A percentile compares a stretch with the other conserved stretches of the same genome.
Conservation (phyloP, 371 early-diverging fungal species). For the Mucor mucedo region DNA sequence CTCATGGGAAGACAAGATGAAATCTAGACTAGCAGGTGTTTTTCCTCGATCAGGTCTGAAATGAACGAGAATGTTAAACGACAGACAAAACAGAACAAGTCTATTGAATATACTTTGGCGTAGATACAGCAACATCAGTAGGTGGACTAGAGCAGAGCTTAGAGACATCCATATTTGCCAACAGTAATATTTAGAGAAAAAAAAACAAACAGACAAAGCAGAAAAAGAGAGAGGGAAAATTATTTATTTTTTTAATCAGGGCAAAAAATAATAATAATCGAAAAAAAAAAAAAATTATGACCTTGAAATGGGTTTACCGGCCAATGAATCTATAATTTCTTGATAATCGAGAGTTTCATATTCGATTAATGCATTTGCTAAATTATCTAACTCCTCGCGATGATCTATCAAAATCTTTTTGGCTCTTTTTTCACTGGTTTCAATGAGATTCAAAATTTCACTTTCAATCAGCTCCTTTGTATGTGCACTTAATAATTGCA, state of each 20-base stretch:
- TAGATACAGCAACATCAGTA: not conserved
- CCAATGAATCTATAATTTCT: slow-evolving; percentile 82
- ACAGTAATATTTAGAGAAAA: not conserved
- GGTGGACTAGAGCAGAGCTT: not conserved
- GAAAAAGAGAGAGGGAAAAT: not conserved
- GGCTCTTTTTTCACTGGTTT: slow-evolving; percentile 69
- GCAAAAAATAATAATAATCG: too few relatives aligned
- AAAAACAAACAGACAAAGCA: not conserved
- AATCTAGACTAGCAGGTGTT: slow-evolving; percentile 1
- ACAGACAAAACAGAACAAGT: not conserved
- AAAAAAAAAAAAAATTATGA: not conserved
- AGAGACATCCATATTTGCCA: not conserved
- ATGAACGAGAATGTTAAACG: not conserved
- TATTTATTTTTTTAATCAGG: not conserved
- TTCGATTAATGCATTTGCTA: slow-evolving; percentile 91
- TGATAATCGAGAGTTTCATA: slow-evolving; percentile 91
- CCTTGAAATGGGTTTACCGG: slow-evolving; percentile 68
- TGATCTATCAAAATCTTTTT: slow-evolving; percentile 71
- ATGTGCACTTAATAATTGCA: slow-evolving; percentile 68
- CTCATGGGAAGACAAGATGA: not conserved
- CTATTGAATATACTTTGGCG: not conserved
- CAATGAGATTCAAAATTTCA: slow-evolving; percentile 80
- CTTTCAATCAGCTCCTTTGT: slow-evolving; percentile 84
- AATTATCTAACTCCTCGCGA: slow-evolving; percentile 85
- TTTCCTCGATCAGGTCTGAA: not conserved